A percentile compares a stretch with the other conserved stretches of the same genome.
Evolutionary conservation across 2,329 filamentous ascomycete species (phyloP).

Genomic region (Penicillium sp.): DNA sequence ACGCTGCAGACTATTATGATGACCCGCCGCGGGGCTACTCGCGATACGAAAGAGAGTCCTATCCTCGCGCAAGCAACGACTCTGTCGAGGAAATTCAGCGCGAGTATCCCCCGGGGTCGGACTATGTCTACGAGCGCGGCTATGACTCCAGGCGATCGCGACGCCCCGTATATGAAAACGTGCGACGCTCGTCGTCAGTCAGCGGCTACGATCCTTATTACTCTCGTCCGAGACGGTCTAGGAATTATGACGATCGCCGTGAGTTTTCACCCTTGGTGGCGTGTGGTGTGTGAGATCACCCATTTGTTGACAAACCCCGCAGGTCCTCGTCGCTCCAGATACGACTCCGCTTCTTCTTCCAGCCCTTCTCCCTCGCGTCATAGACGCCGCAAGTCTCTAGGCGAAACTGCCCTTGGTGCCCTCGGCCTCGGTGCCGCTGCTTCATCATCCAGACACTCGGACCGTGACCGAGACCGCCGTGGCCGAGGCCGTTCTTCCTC

Average conservation of each 20-base stretch:
- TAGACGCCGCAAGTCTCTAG: constrained; percentile 47
- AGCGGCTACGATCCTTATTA: constrained; percentile 36
- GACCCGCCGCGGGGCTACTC: constrained; percentile 17
- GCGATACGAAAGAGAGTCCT: constrained; percentile 20
- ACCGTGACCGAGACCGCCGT: constrained; percentile 49
- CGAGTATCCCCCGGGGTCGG: constrained; percentile 73
- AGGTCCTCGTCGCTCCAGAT: constrained; percentile 33
- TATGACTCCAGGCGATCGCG: constrained; percentile 16
- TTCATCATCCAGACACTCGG: constrained; percentile 39
- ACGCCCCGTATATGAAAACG: constrained; percentile 32
- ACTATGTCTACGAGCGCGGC: constrained; percentile 37
- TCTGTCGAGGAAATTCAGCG: constrained; percentile 78
- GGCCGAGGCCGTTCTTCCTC: constrained; percentile 42
- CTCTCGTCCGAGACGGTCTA: constrained; percentile 42
- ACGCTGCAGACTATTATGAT: constrained; percentile 32
- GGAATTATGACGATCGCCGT: constrained; percentile 47
- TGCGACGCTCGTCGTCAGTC: constrained; percentile 39
- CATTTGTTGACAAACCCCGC: neutral
- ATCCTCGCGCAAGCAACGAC: constrained; percentile 66
- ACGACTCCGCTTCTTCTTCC: constrained; percentile 36
- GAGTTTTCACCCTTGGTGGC: constrained; percentile 20
- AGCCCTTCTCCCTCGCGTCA: constrained; percentile 41
- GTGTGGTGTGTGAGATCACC: neutral
- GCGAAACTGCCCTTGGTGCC: constrained; percentile 52
- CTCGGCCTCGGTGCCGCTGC: constrained; percentile 57